A percentile compares a stretch with the other conserved stretches of the same genome.
Evolutionary conservation across 257 asterid species (phyloP).

Genomic region (Solanum bulbocastanum): DNA sequence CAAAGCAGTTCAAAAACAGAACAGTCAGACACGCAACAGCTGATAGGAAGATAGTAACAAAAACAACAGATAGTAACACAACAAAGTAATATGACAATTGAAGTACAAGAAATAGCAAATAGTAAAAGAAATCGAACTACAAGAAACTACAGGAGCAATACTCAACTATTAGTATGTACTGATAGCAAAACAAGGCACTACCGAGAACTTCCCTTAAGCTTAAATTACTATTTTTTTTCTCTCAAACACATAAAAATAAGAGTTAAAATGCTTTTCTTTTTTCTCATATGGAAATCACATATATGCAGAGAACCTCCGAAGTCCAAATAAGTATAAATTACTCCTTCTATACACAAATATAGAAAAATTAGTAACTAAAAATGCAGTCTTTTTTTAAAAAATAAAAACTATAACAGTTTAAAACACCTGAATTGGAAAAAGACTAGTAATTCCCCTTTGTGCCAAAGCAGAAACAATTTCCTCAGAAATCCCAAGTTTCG

Average conservation of each 20-base stretch:
- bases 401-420: neutral
- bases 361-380: neutral
- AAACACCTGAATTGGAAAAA: slow-evolving; percentile 89
- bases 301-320: neutral
- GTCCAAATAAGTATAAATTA: neutral
- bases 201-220: neutral
- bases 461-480: slow-evolving; percentile 59
- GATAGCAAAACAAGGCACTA: neutral
- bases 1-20: neutral
- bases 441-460: slow-evolving; percentile 47
- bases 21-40: no score
- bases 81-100: neutral
- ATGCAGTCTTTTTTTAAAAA: neutral
- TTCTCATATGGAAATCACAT: neutral
- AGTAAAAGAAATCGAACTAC: neutral
- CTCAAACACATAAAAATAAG: neutral
- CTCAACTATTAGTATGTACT: neutral
- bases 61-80: neutral
- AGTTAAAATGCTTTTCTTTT: neutral
- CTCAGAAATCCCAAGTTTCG: slow-evolving; percentile 67
- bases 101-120: neutral
- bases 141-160: neutral
- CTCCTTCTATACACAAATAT: neutral
- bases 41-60: neutral
- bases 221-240: neutral